Evolutionary conservation across 2,329 filamentous ascomycete genomes (phyloP), one percentile per base, ranked within the genome.

Genomic region (Neopestalotiopsis sp.): DNA sequence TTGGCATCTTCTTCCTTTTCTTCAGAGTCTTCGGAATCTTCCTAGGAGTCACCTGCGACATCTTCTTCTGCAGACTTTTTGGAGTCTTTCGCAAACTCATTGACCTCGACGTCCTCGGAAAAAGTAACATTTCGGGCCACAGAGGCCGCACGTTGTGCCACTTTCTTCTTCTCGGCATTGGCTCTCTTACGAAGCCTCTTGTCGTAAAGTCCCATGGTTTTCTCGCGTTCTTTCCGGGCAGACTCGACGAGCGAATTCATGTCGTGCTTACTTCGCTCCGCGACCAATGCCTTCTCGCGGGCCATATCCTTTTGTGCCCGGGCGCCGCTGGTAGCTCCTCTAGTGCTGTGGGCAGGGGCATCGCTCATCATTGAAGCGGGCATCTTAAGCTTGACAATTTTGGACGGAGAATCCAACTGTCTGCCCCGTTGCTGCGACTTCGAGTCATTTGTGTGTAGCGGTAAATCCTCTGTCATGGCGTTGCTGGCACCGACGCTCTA

Each of bases 351-450:
- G 7, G 63, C 63, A 20, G 63, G 63, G 32, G 24, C 40, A 24
- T 66, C 45, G 14, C 28, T 38, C 28, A 38, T 7, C 34, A 38
- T 38, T 38, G 34, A 38, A 38, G 34, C 34, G 34, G 34, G 34
- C 34, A 38, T 38, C 34, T 38, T 38, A 38, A 38, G 34, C 34
- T 38, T 38, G 34, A 38, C 34, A 10, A 38, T 38, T 38, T 38
- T 38, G 34, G 20, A 24, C 30, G 17, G 28, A 24, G 28, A 14
- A 10, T 30, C 12, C 14, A 12, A n/a, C 3, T 12, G 61, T 28
- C 7, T 24, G 6, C 10, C 14, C 20, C 7, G 17, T 40, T 32
- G 76, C 77, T 45, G 78, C 70, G 4, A 77, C 77, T 30, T 42
- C 59, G 32, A 38, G 34, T 34, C 28, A 14, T 17, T 40, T 14